Percentiles rank a stretch among this genome's conserved stretches.
These are phyloP conservation scores for Pouteria campechiana DNA, from an alignment of 179 eudicot genomes.

Conservation along the genomic window DNA sequence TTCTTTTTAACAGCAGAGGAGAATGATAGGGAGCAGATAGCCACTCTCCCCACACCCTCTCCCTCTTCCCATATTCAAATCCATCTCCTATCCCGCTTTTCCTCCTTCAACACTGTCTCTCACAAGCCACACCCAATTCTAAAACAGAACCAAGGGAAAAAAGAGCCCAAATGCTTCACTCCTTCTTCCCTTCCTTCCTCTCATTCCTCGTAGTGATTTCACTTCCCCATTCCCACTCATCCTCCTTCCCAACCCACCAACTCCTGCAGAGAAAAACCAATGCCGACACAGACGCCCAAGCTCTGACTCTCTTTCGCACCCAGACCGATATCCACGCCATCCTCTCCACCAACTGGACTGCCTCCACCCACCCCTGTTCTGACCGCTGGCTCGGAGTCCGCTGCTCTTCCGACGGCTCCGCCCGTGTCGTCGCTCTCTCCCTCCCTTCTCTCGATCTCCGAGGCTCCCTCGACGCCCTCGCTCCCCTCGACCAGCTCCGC, in stretches of 20 bases:
- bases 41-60: too few relatives aligned
- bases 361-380: slow-evolving; percentile 39
- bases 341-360: slow-evolving; percentile 69
- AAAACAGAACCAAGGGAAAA: too few relatives aligned
- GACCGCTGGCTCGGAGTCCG: slow-evolving; percentile 54
- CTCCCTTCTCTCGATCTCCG: slow-evolving; percentile 76
- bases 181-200: slow-evolving; percentile 10
- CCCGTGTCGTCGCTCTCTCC: slow-evolving; percentile 42
- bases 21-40: too few relatives aligned
- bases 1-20: too few relatives aligned
- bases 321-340: slow-evolving; percentile 57
- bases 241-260: slow-evolving; percentile 10
- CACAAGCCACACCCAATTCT: not conserved
- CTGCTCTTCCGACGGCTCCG: slow-evolving; percentile 34
- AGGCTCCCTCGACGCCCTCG: slow-evolving; percentile 51
- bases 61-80: too few relatives aligned
- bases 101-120: slow-evolving; percentile 6
- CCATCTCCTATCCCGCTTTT: not conserved
- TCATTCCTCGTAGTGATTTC: slow-evolving; percentile 7
- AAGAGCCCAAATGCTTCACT: too few relatives aligned
- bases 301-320: slow-evolving; percentile 50
- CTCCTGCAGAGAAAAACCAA: too few relatives aligned
- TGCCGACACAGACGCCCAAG: slow-evolving; percentile 31
- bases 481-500: slow-evolving; percentile 72
- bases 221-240: slow-evolving; percentile 7